phyloP scores from a whole-genome alignment of 495 filamentous ascomycete species.

The Haplographium delicatum region DNA sequence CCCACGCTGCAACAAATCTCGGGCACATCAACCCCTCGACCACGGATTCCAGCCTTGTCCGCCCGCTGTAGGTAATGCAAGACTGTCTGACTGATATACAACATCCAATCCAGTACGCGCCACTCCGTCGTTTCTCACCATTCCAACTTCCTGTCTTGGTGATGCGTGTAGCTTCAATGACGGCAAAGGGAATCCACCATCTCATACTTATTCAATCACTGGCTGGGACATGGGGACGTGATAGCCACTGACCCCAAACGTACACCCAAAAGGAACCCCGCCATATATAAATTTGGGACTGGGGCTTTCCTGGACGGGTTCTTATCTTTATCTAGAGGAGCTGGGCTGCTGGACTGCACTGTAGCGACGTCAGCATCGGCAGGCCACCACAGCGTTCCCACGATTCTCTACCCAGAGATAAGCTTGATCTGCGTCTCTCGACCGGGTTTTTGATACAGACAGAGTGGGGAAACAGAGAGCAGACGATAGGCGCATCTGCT shows the following conservation, averaged over 20 bases:
- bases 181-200: slow-evolving; percentile 16
- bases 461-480: slow-evolving; percentile 26
- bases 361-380: too few species aligned
- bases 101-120: background rate
- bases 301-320: background rate
- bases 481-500: slow-evolving; percentile 22
- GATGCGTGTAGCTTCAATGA: slow-evolving; percentile 23
- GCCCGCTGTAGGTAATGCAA: too few species aligned
- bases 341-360: too few species aligned
- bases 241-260: slow-evolving; percentile 23
- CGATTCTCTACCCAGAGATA: slow-evolving; percentile 15
- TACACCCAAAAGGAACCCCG: background rate
- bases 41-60: too few species aligned
- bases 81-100: slow-evolving; percentile 12
- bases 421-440: slow-evolving; percentile 5
- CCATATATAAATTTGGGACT: slow-evolving; percentile 3
- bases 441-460: slow-evolving; percentile 6
- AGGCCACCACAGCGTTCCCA: slow-evolving; percentile 3
- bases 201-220: slow-evolving; percentile 25
- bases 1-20: background rate
- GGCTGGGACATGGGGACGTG: slow-evolving; percentile 20
- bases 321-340: slow-evolving; percentile 3
- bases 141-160: too few species aligned
- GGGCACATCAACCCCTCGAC: background rate
- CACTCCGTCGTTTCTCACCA: background rate